Conservation (phyloP, 78 protist species). For the Cavenderia fasciculata region DNA sequence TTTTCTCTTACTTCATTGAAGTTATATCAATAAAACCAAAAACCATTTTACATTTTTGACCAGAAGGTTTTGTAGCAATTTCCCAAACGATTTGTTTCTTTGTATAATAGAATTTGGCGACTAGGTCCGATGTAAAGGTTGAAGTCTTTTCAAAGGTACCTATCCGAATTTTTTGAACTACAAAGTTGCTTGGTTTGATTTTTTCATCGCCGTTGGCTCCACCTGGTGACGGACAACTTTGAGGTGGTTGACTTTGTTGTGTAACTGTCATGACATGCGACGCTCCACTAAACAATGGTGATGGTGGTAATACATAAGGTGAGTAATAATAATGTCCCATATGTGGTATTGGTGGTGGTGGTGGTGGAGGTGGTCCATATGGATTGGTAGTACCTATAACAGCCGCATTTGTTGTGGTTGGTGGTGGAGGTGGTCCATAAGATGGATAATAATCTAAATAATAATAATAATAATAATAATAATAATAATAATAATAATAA, state of each 20-base stretch:
- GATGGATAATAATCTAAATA: too few relatives aligned
- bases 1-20: slow-evolving; percentile 43
- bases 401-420: neutral
- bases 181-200: slow-evolving; percentile 62
- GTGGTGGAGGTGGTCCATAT: neutral
- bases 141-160: slow-evolving; percentile 36
- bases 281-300: too few relatives aligned
- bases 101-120: slow-evolving; percentile 43
- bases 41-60: slow-evolving; percentile 35
- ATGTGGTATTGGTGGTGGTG: slow-evolving; percentile 3
- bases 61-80: neutral
- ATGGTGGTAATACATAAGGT: neutral
- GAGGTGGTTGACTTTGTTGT: too few relatives aligned
- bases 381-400: too few relatives aligned
- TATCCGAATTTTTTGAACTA: slow-evolving; percentile 15
- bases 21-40: slow-evolving; percentile 37
- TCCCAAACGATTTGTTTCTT: slow-evolving; percentile 72
- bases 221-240: too few relatives aligned
- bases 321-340: too few relatives aligned
- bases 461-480: too few relatives aligned
- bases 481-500: too few relatives aligned
- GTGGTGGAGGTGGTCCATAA: too few relatives aligned
- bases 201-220: too few relatives aligned
- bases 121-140: slow-evolving; percentile 18
- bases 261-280: too few relatives aligned